phyloP scores from a whole-genome alignment of 129 eudicot species.

The Calendula officinalis region DNA sequence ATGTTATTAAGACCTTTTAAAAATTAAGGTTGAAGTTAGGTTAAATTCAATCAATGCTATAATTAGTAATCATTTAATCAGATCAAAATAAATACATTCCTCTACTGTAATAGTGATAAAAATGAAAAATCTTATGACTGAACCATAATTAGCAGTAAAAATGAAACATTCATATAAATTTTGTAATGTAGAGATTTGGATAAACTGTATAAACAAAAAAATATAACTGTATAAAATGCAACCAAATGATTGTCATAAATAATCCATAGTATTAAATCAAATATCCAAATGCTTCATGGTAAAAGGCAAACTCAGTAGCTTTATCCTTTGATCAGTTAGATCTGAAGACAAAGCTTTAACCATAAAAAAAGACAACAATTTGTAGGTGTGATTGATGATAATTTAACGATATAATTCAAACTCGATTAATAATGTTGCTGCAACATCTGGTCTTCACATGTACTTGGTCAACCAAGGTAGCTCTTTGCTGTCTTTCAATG shows the following conservation, averaged over 20 bases:
- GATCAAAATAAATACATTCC: too few species aligned
- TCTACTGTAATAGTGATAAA: too few species aligned
- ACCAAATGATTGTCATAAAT: slow-evolving; percentile 15
- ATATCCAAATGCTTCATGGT: slow-evolving; percentile 24
- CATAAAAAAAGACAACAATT: slow-evolving; percentile 22
- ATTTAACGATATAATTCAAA: background rate
- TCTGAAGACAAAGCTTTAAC: slow-evolving; percentile 24
- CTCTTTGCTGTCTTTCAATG: slow-evolving; percentile 87
- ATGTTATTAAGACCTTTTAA: too few species aligned
- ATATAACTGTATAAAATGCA: slow-evolving; percentile 5
- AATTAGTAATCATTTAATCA: too few species aligned
- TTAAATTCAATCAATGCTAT: too few species aligned
- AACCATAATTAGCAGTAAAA: too few species aligned
- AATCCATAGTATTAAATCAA: slow-evolving; percentile 17
- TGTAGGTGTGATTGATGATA: slow-evolving; percentile 14
- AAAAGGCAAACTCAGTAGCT: slow-evolving; percentile 15
- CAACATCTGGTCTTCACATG: slow-evolving; percentile 37
- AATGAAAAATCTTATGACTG: too few species aligned
- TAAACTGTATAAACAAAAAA: too few species aligned
- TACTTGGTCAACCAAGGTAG: slow-evolving; percentile 91
- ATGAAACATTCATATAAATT: too few species aligned
- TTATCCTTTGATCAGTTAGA: slow-evolving; percentile 4
- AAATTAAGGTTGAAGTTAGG: too few species aligned
- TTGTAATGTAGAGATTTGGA: too few species aligned
- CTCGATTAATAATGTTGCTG: background rate